Evolutionary conservation across 169 alveolate genomes (phyloP).

Genomic region (Plasmodium cynomolgi): DNA sequence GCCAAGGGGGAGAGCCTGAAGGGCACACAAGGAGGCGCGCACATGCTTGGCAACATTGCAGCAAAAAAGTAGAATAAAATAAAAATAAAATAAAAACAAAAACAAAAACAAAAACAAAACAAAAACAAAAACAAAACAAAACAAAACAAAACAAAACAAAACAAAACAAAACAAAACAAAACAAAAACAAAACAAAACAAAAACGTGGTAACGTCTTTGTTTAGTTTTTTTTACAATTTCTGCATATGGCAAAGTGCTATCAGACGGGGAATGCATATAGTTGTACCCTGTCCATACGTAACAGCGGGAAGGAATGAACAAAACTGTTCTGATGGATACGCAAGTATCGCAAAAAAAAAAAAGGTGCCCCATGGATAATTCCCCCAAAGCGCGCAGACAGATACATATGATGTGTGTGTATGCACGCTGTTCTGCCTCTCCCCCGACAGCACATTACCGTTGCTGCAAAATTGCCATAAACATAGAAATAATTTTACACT

Average conservation of each 20-base stretch:
- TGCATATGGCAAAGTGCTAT: neutral
- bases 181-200: too few relatives aligned
- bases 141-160: too few relatives aligned
- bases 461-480: neutral
- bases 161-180: too few relatives aligned
- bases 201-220: neutral
- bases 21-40: neutral
- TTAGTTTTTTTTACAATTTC: neutral
- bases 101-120: too few relatives aligned
- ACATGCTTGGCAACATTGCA: neutral
- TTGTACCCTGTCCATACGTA: neutral
- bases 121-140: too few relatives aligned
- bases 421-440: neutral
- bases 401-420: neutral
- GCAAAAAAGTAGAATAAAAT: neutral
- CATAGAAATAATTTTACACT: neutral
- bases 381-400: neutral
- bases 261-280: neutral
- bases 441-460: neutral
- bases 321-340: neutral
- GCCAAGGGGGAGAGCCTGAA: neutral
- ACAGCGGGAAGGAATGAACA: neutral
- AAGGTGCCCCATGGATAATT: neutral
- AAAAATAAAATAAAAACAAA: too few relatives aligned
- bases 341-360: neutral